Conservation (phyloP, 192 early-diverging fungal species). For the Coemansia reversa region DNA sequence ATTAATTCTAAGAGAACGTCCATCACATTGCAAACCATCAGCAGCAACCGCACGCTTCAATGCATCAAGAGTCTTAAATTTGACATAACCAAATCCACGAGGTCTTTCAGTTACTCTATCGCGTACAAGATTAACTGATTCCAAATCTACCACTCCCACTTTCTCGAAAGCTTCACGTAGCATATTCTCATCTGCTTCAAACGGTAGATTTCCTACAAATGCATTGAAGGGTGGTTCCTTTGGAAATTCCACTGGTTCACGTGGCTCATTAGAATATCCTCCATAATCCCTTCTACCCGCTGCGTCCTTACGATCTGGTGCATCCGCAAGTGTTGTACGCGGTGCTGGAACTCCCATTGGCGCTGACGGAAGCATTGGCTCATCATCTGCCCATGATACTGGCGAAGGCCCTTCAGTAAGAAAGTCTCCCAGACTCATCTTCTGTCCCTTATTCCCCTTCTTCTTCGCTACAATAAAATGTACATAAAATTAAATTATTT, state of each 20-base stretch:
- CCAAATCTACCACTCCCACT: constrained; percentile 65
- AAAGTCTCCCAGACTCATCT: constrained; percentile 88
- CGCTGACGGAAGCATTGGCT: constrained; percentile 81
- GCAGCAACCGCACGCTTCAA: constrained; percentile 74
- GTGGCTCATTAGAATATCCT: constrained; percentile 13
- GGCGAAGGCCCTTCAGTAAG: constrained; percentile 25
- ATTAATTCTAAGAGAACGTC: constrained; percentile 77
- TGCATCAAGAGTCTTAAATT: constrained; percentile 84
- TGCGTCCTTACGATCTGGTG: constrained; percentile 26
- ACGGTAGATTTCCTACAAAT: constrained; percentile 89
- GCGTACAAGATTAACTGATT: constrained; percentile 75
- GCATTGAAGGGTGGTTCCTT: constrained; percentile 86
- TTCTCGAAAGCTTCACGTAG: constrained; percentile 72
- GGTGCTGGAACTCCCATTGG: constrained; percentile 41
- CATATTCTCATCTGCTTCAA: constrained; percentile 74
- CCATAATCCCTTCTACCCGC: constrained; percentile 11
- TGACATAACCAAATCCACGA: constrained; percentile 95
- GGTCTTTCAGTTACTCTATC: constrained; percentile 76
- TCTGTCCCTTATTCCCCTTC: constrained; percentile 62
- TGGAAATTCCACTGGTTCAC: constrained; percentile 65
- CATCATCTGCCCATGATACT: constrained; percentile 89
- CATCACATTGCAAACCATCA: constrained; percentile 56
- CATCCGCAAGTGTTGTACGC: constrained; percentile 38
- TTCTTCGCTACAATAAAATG: constrained; percentile 58
- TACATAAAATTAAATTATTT: background rate